A percentile compares a stretch with the other conserved stretches of the same genome.
phyloP scores from a whole-genome alignment of 176 grass and related monocot species.

The Miscanthus lutarioriparius region DNA sequence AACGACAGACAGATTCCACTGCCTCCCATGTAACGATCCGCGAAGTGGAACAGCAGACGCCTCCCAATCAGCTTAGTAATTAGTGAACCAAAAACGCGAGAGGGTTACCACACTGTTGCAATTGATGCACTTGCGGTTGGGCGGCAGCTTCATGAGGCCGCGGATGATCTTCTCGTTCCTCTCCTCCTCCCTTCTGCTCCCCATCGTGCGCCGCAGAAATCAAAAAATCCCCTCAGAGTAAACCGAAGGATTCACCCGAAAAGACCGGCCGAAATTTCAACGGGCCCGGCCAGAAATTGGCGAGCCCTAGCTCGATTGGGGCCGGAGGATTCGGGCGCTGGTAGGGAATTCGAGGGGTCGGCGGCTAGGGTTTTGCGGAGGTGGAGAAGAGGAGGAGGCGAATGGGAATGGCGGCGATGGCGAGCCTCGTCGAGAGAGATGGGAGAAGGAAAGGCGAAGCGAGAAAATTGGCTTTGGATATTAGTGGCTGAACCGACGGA shows the following conservation, averaged over 20 bases:
- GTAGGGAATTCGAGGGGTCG: constrained; percentile 35
- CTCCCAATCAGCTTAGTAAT: constrained; percentile 28
- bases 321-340: constrained; percentile 32
- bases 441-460: constrained; percentile 40
- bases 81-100: background rate
- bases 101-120: constrained; percentile 80
- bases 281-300: constrained; percentile 1
- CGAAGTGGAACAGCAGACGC: background rate
- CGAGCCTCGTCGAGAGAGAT: constrained; percentile 35
- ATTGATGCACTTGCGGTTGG: constrained; percentile 96
- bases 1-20: background rate
- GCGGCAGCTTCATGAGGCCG: constrained; percentile 97
- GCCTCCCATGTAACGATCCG: constrained; percentile 3
- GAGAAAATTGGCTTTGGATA: constrained; percentile 46
- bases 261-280: background rate
- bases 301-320: constrained; percentile 47
- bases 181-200: constrained; percentile 87
- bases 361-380: constrained; percentile 64
- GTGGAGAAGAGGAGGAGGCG: constrained; percentile 15
- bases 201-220: constrained; percentile 51
- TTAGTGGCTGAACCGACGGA: constrained; percentile 51
- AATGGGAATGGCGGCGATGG: constrained; percentile 50
- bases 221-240: constrained; percentile 11
- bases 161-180: constrained; percentile 98
- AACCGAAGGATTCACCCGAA: background rate